These are phyloP conservation scores for Coniella lustricola DNA, from an alignment of 2,329 filamentous ascomycete species.

Conservation along the genomic window DNA sequence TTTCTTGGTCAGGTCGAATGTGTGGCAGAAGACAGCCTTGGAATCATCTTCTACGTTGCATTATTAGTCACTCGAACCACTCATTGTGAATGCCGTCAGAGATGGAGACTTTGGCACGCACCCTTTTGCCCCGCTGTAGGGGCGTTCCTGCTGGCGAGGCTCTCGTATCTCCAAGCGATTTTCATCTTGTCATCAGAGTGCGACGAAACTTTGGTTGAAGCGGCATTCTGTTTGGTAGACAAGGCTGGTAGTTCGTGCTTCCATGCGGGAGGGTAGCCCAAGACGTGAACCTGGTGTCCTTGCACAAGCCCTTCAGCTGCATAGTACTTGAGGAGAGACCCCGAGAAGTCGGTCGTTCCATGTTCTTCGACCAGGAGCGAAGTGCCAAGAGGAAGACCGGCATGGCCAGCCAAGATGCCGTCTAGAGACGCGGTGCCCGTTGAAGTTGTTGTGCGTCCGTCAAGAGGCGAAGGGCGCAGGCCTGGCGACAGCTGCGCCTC, in stretches of 20 bases:
- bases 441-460: constrained; percentile 82
- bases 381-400: constrained; percentile 74
- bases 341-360: constrained; percentile 90
- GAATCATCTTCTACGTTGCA: constrained; percentile 18
- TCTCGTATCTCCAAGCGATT: constrained; percentile 97
- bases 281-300: constrained; percentile 78
- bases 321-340: constrained; percentile 77
- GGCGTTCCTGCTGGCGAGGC: constrained; percentile 52
- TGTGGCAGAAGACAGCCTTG: constrained; percentile 55
- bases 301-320: constrained; percentile 90
- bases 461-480: constrained; percentile 77
- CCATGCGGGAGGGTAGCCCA: constrained; percentile 77
- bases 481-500: constrained; percentile 37
- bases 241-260: constrained; percentile 75
- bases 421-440: constrained; percentile 86
- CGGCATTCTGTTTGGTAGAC: constrained; percentile 34
- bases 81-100: constrained; percentile 17
- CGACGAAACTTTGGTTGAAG: background rate
- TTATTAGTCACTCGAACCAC: constrained; percentile 7
- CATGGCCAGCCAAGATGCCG: constrained; percentile 75
- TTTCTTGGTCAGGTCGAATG: constrained; percentile 64
- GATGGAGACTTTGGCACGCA: constrained; percentile 14
- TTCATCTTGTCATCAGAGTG: constrained; percentile 74
- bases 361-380: constrained; percentile 78
- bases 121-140: constrained; percentile 14